These are phyloP conservation scores for Aureobasidium sp. DNA, from an alignment of 2,329 filamentous ascomycete species.

Conservation along the genomic window DNA sequence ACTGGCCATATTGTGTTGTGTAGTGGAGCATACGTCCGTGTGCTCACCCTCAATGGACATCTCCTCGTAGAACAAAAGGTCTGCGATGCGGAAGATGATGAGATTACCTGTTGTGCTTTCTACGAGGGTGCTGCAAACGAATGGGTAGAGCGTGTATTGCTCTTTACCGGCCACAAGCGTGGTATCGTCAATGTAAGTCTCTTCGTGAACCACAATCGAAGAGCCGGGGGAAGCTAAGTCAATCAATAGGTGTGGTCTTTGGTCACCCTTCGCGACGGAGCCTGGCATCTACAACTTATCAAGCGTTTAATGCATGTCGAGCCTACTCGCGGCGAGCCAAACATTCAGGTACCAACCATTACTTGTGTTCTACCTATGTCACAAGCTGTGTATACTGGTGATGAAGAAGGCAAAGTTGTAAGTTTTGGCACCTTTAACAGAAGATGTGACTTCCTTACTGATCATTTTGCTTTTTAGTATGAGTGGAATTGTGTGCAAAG, in stretches of 20 bases:
- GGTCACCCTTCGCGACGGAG: slow-evolving; percentile 49
- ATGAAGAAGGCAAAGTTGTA: slow-evolving; percentile 87
- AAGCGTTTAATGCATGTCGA: slow-evolving; percentile 78
- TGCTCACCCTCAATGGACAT: slow-evolving; percentile 86
- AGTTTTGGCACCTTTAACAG: slow-evolving; percentile 35
- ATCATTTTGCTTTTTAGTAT: slow-evolving; percentile 17
- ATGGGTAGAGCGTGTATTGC: slow-evolving; percentile 77
- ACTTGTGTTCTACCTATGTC: slow-evolving; percentile 81
- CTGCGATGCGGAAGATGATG: slow-evolving; percentile 59
- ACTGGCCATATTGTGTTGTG: slow-evolving; percentile 86
- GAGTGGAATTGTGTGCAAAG: slow-evolving; percentile 31
- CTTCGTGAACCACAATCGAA: too few species aligned
- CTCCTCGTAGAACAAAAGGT: slow-evolving; percentile 76
- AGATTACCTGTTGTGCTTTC: slow-evolving; percentile 75
- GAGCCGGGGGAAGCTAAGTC: neutral
- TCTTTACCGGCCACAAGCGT: slow-evolving; percentile 81
- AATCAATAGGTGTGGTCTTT: slow-evolving; percentile 50
- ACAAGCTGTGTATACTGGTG: slow-evolving; percentile 81
- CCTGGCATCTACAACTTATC: slow-evolving; percentile 71
- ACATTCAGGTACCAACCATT: slow-evolving; percentile 57
- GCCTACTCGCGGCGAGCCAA: slow-evolving; percentile 53
- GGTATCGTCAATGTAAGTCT: slow-evolving; percentile 73
- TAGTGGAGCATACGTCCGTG: slow-evolving; percentile 62
- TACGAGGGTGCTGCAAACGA: slow-evolving; percentile 89
- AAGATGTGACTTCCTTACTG: neutral